Conservation (phyloP, 345 rosid species). For the Cardamine chenopodiifolia region DNA sequence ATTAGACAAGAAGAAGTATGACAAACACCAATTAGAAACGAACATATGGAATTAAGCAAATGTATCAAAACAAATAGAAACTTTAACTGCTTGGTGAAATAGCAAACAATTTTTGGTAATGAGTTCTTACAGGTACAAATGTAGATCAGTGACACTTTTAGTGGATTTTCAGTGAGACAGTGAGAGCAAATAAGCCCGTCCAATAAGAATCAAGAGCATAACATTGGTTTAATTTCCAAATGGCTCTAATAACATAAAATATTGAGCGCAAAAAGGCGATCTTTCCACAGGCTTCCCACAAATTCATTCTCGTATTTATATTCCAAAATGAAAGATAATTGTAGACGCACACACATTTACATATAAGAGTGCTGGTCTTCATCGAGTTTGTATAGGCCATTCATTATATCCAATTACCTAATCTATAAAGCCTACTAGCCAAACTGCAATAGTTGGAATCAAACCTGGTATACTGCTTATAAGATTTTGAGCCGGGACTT, state of each 20-base stretch:
- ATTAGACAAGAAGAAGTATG: constrained; percentile 30
- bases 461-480: constrained; percentile 87
- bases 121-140: constrained; percentile 2
- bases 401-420: constrained; percentile 17
- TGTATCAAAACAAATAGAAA: constrained; percentile 19
- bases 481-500: constrained; percentile 71
- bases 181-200: constrained; percentile 11
- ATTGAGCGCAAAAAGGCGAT: constrained; percentile 20
- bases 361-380: constrained; percentile 3
- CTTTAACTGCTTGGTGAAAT: constrained; percentile 13
- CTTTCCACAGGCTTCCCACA: constrained; percentile 7
- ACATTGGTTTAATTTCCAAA: not conserved
- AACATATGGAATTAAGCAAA: constrained; percentile 15
- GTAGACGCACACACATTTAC: constrained; percentile 10
- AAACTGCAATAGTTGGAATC: constrained; percentile 34
- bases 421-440: constrained; percentile 23
- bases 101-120: constrained; percentile 11
- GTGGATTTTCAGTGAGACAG: constrained; percentile 14
- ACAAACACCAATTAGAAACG: constrained; percentile 17
- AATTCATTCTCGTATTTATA: constrained; percentile 7
- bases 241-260: constrained; percentile 18
- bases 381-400: constrained; percentile 23
- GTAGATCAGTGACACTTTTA: constrained; percentile 4
- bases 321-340: constrained; percentile 6
- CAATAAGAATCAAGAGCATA: not conserved